Evolutionary conservation across 306 rosid genomes (phyloP), one percentile per base, ranked within the genome.

Genomic region (Fragaria vesca): DNA sequence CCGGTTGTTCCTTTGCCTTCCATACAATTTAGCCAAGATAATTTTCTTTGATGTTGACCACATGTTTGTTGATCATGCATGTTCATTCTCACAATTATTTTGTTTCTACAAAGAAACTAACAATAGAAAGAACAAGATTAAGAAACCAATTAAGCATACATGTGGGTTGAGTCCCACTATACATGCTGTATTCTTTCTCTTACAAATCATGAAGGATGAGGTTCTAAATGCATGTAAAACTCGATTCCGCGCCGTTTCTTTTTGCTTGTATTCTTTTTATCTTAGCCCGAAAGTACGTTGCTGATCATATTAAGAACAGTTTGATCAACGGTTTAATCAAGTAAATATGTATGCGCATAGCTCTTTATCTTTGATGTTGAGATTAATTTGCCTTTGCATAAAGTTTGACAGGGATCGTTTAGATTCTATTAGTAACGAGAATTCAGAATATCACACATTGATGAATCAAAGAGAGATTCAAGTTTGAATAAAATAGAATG

Each of bases 11-110:
- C 3, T 28, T 10, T 57, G 13, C 32, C 5, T n/a, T 57, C 21
- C 63, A n/a, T 9, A 36, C 6, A 36, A 36, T 5, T 36, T 36
- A 5, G 40, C 40, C 40, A 36, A 36, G 40, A 36, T 5, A 4
- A 5, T 36, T 36, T 36, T 36, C 40, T 36, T 36, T 36, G 40
- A 36, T 0, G 40, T 36, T 73, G 11, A 76, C 73, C 66, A 72
- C 54, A 86, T 81, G 61, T 76, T 0, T 89, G 76, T 74, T 26
- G 48, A 45, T 45, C 66, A 21, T 2, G 9, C 32, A 30, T 30
- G 3, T 21, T 6, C 34, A 24, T 60, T 24, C 84, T 40, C 45
- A 20, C 16, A 2, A 36, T 36, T 2, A 8, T 46, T 12, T 0
- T 46, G 3, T 26, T 7, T 28, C 20, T 21, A 16, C 17, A 62